Conservation (phyloP, 345 rosid genomes). For the Garcia nutans region DNA sequence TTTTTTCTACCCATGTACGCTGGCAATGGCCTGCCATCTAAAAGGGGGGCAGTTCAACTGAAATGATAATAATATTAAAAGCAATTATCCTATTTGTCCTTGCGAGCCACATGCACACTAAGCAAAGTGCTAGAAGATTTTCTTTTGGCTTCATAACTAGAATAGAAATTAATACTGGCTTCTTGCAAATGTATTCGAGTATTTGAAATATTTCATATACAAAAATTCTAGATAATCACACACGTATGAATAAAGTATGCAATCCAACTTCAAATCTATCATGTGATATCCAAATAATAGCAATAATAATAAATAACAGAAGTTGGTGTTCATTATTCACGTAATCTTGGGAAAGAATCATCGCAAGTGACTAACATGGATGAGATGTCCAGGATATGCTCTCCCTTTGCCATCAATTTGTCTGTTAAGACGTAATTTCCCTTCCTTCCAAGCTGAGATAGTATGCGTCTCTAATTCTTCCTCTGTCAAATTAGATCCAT, state of each 20-base stretch:
- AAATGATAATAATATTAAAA: not conserved
- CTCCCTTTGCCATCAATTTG: slow-evolving; percentile 66
- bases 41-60: slow-evolving; percentile 8
- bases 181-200: not conserved
- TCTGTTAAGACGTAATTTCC: slow-evolving; percentile 61
- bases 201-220: not conserved
- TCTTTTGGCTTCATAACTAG: not conserved
- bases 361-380: slow-evolving; percentile 48
- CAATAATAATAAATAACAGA: not conserved
- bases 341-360: slow-evolving; percentile 13
- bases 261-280: not conserved
- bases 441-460: slow-evolving; percentile 98
- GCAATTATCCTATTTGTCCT: not conserved
- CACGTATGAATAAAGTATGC: not conserved
- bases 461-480: slow-evolving; percentile 86
- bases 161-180: not conserved
- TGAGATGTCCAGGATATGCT: slow-evolving; percentile 48
- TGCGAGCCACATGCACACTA: not conserved
- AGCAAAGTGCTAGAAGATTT: not conserved
- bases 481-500: slow-evolving; percentile 83
- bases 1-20: not conserved
- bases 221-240: not conserved
- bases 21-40: not conserved
- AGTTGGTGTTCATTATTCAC: not conserved
- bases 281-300: not conserved